Percentiles rank a stretch among this genome's conserved stretches.
Evolutionary conservation across 2,329 filamentous ascomycete genomes (phyloP).

Genomic region (Ophiosphaerella herpotricha): DNA sequence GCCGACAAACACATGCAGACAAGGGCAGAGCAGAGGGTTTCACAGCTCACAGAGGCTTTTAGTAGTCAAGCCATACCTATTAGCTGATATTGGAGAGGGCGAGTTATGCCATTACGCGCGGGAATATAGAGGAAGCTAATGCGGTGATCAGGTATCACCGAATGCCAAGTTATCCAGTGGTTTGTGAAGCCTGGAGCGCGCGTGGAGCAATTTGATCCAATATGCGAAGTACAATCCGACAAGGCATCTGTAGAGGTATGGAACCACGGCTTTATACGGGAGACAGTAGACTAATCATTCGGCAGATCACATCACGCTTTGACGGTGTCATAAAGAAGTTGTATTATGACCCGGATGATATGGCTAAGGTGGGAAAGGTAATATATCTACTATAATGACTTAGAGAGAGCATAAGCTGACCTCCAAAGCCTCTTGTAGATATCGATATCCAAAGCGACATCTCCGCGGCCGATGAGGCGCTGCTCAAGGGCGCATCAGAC

Average conservation of each 20-base stretch:
- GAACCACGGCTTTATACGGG: background rate
- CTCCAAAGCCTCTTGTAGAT: slow-evolving; percentile 76
- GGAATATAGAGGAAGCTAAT: slow-evolving; percentile 4
- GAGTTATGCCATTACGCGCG: slow-evolving; percentile 20
- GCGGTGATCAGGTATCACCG: slow-evolving; percentile 75
- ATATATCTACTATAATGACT: background rate
- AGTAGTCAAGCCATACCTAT: slow-evolving; percentile 75
- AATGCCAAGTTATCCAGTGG: slow-evolving; percentile 99
- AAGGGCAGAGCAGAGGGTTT: slow-evolving; percentile 45
- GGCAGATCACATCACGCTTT: slow-evolving; percentile 90
- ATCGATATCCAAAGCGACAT: slow-evolving; percentile 87
- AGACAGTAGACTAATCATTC: slow-evolving; percentile 12
- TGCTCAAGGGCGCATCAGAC: slow-evolving; percentile 41
- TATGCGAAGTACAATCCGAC: slow-evolving; percentile 98
- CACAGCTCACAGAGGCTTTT: slow-evolving; percentile 36
- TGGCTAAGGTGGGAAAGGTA: slow-evolving; percentile 86
- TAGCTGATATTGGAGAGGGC: slow-evolving; percentile 89
- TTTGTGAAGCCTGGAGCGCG: slow-evolving; percentile 95
- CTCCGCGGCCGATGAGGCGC: slow-evolving; percentile 62
- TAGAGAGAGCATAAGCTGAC: slow-evolving; percentile 16
- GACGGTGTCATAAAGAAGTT: slow-evolving; percentile 95
- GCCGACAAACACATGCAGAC: slow-evolving; percentile 23
- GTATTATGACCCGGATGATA: slow-evolving; percentile 93
- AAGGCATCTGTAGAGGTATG: slow-evolving; percentile 73
- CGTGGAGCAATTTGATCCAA: slow-evolving; percentile 95